Base-by-base conservation (phyloP, 2,329 filamentous ascomycete species). In the Kalaharituber pfeilii region DNA sequence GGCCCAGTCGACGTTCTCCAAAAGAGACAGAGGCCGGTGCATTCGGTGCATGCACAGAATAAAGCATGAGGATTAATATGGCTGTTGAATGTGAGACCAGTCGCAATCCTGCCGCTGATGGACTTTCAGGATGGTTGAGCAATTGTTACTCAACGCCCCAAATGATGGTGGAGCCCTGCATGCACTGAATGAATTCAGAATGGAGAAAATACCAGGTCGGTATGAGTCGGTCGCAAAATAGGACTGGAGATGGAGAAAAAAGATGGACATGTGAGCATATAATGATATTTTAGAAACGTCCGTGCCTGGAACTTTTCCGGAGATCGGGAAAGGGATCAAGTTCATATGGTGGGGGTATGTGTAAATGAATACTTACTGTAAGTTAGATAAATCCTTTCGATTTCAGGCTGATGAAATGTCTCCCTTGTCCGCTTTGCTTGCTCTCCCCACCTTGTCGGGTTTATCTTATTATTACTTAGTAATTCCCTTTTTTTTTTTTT, bases 1-100 rank as follows among this genome's bases (percentile, higher is more conserved):
- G 47, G 47, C 20, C 47, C n/a, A 18, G n/a, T 72, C 76, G 76
- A 70, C 74, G 75, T 65, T 76, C 73, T 70, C 76, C 75, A 70
- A 78, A 72, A 61, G 73, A 69, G 64, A 67, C 44, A 53, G 57
- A 58, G 53, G 58, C 54, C 58, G 53, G 53, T 55, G 51, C 47
- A 47, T 2, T 1, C 2, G 47, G 7, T 15, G 47, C 9, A 15
- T 28, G n/a, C 25, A 22, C 24, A 25, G 47, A 18, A 15, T 50
- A 26, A 26, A 50, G 25, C 47, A 28, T 50, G 47, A 50, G 47
- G 47, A 47, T 47, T 13, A 25, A 47, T 8, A 25, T 28, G 13
- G 47, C 20, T 28, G 24, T 29, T 20, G 47, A 50, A 50, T 11
- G 15, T 28, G n/a, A 28, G 47, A 50, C 47, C 42, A 13, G 42